phyloP scores from a whole-genome alignment of 345 rosid genomes.

The Stellera chamaejasme region DNA sequence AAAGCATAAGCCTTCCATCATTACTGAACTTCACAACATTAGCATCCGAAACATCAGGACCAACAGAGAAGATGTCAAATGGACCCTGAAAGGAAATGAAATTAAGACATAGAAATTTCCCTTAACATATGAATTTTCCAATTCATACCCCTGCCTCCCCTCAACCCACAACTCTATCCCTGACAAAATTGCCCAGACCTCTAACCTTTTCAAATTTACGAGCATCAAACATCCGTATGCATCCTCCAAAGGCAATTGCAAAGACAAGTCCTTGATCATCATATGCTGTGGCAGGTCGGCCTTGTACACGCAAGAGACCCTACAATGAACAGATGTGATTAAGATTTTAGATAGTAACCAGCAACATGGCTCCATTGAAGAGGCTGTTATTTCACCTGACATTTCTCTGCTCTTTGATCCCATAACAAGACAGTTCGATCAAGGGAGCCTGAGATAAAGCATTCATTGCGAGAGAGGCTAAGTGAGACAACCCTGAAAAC shows the following conservation, averaged over 20 bases:
- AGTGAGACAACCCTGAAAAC: slow-evolving; percentile 78
- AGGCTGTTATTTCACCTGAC: slow-evolving; percentile 49
- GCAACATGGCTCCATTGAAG: not conserved
- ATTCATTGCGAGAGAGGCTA: slow-evolving; percentile 78
- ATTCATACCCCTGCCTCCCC: slow-evolving; percentile 6
- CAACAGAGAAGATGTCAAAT: slow-evolving; percentile 81
- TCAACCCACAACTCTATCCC: no score
- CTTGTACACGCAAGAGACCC: slow-evolving; percentile 75
- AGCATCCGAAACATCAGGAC: slow-evolving; percentile 80
- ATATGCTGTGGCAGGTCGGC: slow-evolving; percentile 93
- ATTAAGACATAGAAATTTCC: slow-evolving; percentile 48
- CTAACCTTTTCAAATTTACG: slow-evolving; percentile 90
- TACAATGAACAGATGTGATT: slow-evolving; percentile 13
- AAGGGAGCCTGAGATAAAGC: slow-evolving; percentile 89
- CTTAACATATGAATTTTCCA: slow-evolving; percentile 51
- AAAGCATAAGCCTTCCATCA: slow-evolving; percentile 88
- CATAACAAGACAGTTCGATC: slow-evolving; percentile 95
- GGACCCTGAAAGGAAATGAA: slow-evolving; percentile 50
- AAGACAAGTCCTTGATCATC: slow-evolving; percentile 94
- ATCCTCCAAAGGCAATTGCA: slow-evolving; percentile 92
- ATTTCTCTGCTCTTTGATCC: slow-evolving; percentile 97
- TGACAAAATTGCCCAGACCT: not conserved
- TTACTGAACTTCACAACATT: slow-evolving; percentile 85
- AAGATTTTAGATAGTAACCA: slow-evolving; percentile 2
- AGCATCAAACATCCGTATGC: slow-evolving; percentile 86